Evolutionary conservation across 805 yeast genomes (phyloP).

Genomic region (Saccharomycopsis sp.): DNA sequence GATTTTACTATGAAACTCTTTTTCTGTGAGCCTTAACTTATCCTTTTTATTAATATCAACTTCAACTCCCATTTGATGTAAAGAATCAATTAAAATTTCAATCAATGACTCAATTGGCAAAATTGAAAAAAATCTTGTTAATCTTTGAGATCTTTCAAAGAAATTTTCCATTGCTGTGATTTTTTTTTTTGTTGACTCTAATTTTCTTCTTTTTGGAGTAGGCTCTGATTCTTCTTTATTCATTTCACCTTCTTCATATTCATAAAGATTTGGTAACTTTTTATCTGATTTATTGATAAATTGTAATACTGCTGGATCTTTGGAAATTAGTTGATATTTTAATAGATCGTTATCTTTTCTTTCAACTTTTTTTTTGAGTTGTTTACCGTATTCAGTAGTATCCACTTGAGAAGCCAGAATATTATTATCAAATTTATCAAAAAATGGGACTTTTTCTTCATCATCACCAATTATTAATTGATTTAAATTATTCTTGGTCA

Average conservation of each 20-base stretch:
- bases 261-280: slow-evolving; percentile 18
- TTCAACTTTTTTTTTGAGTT: slow-evolving; percentile 21
- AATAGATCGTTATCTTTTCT: slow-evolving; percentile 25
- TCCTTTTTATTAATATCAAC: slow-evolving; percentile 19
- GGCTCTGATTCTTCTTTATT: too few relatives aligned
- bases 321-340: slow-evolving; percentile 30
- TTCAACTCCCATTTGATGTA: slow-evolving; percentile 33
- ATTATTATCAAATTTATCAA: too few relatives aligned
- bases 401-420: slow-evolving; percentile 32
- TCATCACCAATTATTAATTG: not conserved
- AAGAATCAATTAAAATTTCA: slow-evolving; percentile 31
- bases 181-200: not conserved
- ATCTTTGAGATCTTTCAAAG: slow-evolving; percentile 30
- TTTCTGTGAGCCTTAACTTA: slow-evolving; percentile 17
- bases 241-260: slow-evolving; percentile 6
- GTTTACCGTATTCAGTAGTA: slow-evolving; percentile 28
- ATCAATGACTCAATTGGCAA: slow-evolving; percentile 34
- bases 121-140: slow-evolving; percentile 43
- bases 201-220: not conserved
- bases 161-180: slow-evolving; percentile 15
- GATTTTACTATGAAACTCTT: not conserved
- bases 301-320: slow-evolving; percentile 43
- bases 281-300: slow-evolving; percentile 26
- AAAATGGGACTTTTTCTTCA: too few relatives aligned
- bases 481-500: slow-evolving; percentile 15